Evolutionary conservation across 2,329 filamentous ascomycete species (phyloP), one percentile per base, ranked within the genome.

Genomic region (Knoxdaviesia proteae): DNA sequence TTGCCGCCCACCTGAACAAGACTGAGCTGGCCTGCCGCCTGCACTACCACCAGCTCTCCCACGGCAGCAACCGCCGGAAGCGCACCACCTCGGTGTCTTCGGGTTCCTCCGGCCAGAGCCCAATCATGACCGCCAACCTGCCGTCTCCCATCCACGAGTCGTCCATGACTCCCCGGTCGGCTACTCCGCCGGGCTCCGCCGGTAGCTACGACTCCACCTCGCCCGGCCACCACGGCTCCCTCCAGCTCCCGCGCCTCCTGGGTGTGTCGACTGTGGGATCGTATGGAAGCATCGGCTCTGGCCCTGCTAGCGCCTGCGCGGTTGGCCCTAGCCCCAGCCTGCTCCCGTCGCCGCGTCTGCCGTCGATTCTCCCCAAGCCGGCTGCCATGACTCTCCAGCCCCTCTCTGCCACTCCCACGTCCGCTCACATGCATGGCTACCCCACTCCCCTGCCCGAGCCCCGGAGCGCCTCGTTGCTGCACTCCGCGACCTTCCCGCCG

Each of bases 11-110:
- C 52, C 64, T 90, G 50, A 84, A 86, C 62, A 92, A 90, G 67
- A 90, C 83, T 1, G 83, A 90, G 62, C 67, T 90, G 46, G 83
- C 83, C 40, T 92, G 83, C 62, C 82, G 84, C 48, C 71, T 92
- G 48, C 84, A 90, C 60, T 88, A 84, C 56, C 83, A 92, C 54
- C 83, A 90, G 55, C 70, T 90, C 48, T 84, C 79, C 49, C 82
- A 86, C 56, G 81, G 81, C 45, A 83, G 73, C 63, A 83, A 81
- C 61, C 77, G 81, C 52, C 79, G 81, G 56, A 84, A 83, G 67
- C 74, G 81, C 46, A 78, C 75, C 46, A 71, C 73, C 31, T 87
- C 82, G 10, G 68, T 78, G 46, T 78, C 76, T 3, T 78, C 77
- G 2, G 69, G 68, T 35, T 74, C 73, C 47, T 61, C 59, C 10